Base-by-base conservation (phyloP, 148 eudicot genomes). In the Fagopyrum esculentum region DNA sequence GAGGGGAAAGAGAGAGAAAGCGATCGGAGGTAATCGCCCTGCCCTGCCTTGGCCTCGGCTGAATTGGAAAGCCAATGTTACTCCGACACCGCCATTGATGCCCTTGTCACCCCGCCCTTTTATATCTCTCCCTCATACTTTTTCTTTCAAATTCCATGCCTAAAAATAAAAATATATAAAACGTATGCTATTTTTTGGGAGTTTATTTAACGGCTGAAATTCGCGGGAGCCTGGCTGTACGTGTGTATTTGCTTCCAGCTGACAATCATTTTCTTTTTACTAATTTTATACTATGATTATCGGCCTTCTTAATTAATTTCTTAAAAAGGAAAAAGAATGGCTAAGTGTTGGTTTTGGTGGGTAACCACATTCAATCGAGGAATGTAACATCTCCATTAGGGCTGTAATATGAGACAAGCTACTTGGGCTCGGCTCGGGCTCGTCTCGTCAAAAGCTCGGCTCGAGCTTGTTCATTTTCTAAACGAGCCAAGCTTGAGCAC, bases 61-160 rank as follows among this genome's bases (percentile, higher is more conserved):
- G 71, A 66, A 12, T 40, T 66, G 46, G 70, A 26, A 57, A n/a
- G 29, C 10, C 63, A 57, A 57, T 6, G 63, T 57, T 17, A 61
- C 70, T 66, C 70, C 19, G 70, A 66, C 46, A 66, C 70, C 46
- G 70, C 70, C 70, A 66, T 66, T 13, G 71, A 1, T 35, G 71
- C 19, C 5, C 47, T n/a, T 66, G 46, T 19, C 40, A 35, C 46
- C 46, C 47, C 71, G 47, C 47, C 71, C 71, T 66, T 66, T 66
- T 40, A 64, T 30, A 66, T 40, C 47, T 35, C 17, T 45, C 16
- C 71, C 47, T 43, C 47, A 1, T 35, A 15, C 71, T 40, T 15
- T 40, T 63, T 1, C 43, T 29, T 63, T 63, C 45, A 5, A 57
- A 6, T 66, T 40, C 4, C 15, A 4, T 13, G 47, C 15, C 30